Percentiles rank a stretch among this genome's conserved stretches.
Evolutionary conservation across 2,329 filamentous ascomycete species (phyloP).

Genomic region (Setomelanomma holmii): DNA sequence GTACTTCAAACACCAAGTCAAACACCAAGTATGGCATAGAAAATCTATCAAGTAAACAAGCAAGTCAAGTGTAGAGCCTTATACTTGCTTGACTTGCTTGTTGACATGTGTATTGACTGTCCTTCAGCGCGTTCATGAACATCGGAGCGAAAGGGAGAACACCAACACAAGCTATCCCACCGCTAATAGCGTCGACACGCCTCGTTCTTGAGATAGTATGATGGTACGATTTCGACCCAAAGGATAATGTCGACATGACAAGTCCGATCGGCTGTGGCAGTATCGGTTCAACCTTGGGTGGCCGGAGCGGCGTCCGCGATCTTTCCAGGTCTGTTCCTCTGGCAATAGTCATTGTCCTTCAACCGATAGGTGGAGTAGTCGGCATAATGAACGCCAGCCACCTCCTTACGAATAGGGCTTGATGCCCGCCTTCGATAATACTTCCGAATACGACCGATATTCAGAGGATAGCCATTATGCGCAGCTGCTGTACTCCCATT

Average conservation of each 20-base stretch:
- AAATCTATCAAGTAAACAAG: not conserved
- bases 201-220: too few relatives aligned
- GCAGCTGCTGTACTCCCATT: constrained; percentile 12
- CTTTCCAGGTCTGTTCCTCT: not conserved
- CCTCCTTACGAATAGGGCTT: not conserved
- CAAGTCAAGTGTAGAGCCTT: not conserved
- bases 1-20: not conserved
- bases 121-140: too few relatives aligned
- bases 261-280: too few relatives aligned
- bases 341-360: not conserved
- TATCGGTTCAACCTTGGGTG: not conserved
- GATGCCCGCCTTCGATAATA: constrained; percentile 1
- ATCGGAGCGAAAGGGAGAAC: too few relatives aligned
- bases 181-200: too few relatives aligned
- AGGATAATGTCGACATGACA: too few relatives aligned
- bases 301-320: not conserved
- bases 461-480: constrained; percentile 19
- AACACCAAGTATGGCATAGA: too few relatives aligned
- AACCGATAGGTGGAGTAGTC: constrained; percentile 1
- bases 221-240: too few relatives aligned
- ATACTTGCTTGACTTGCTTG: not conserved
- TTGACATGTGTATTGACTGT: not conserved
- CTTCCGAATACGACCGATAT: constrained; percentile 6
- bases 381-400: not conserved
- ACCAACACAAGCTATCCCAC: too few relatives aligned